A percentile compares a stretch with the other conserved stretches of the same genome.
Evolutionary conservation across 2,329 filamentous ascomycete genomes (phyloP).

Genomic region (Microcera coccophila): DNA sequence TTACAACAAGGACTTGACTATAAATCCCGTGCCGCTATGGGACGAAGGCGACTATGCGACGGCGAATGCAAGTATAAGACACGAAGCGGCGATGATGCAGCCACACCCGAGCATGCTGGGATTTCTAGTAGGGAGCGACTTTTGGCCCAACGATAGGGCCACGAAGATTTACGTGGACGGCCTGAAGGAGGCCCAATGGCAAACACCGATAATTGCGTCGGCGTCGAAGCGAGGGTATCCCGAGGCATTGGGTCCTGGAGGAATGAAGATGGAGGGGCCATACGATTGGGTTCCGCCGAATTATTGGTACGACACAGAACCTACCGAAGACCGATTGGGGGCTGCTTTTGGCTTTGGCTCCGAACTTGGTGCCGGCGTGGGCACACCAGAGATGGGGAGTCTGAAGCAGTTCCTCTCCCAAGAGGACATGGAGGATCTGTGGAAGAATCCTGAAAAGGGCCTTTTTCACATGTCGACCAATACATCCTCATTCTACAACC

Average conservation of each 20-base stretch:
- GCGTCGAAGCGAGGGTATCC: constrained; percentile 54
- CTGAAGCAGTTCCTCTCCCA: constrained; percentile 51
- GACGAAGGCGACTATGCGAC: constrained; percentile 50
- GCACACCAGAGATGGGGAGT: constrained; percentile 55
- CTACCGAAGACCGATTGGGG: constrained; percentile 40
- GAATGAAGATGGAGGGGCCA: constrained; percentile 64
- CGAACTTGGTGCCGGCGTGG: constrained; percentile 59
- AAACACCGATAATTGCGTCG: constrained; percentile 54
- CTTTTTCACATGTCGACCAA: constrained; percentile 59
- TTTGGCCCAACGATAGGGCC: constrained; percentile 57
- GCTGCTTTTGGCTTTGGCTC: constrained; percentile 62
- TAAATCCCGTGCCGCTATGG: constrained; percentile 42
- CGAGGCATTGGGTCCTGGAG: constrained; percentile 48
- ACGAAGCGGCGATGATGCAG: constrained; percentile 59
- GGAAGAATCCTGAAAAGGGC: constrained; percentile 49
- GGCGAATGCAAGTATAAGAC: constrained; percentile 52
- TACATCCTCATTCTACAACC: constrained; percentile 51
- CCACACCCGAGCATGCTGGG: constrained; percentile 55
- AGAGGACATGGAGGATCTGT: constrained; percentile 51
- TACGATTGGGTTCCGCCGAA: constrained; percentile 65
- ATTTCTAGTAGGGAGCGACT: constrained; percentile 60
- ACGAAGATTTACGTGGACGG: constrained; percentile 50
- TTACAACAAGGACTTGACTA: constrained; percentile 52
- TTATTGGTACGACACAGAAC: constrained; percentile 55
- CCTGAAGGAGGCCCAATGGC: constrained; percentile 50